Evolutionary conservation across 1,284 basidiomycete species (phyloP), one percentile per base, ranked within the genome.

Genomic region (Apiotrichum veenhuisii): DNA sequence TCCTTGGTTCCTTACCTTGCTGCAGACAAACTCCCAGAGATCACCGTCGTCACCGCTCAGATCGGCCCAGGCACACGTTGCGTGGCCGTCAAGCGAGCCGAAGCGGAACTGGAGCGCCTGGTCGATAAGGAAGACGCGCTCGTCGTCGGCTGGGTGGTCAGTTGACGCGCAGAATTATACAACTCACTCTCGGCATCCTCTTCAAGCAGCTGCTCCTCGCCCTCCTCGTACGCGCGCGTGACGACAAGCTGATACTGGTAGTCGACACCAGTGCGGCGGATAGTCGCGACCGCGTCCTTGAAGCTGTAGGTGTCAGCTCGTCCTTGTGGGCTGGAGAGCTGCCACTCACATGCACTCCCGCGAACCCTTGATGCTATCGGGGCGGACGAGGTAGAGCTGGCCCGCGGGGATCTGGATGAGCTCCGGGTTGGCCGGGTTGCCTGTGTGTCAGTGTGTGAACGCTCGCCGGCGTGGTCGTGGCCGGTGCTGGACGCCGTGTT

Each of bases 181-280:
- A 36, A 81, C 89, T 71, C 73, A 93, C 91, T 91, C 79, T 98
- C 95, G 42, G 93, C 91, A 74, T 96, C 92, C 67, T 97, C 93
- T 64, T 95, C 92, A 15, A 97, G 79, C 33, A 96, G 77, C 68
- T 94, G 89, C 73, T 96, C 90, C 72, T 97, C 94, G 12, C 92
- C 94, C 61, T 97, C 92, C 65, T 96, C 91, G 71, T 90, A 97
- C 0, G 95, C 92, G 61, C 93, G 83, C 15, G 93, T 96, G 54
- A 97, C 85, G 10, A 97, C 94, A n/a, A 99, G 84, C 77, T 98
- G 89, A 72, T 95, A 99, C 71, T 95, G 87, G 78, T 87, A 88
- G 54, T 93, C 90, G 53, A 90, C 77, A 0, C 88, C 84, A 18
- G 79, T 82, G 23, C 94, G 85, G 57, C 96, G 86, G 69, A 99